A percentile compares a stretch with the other conserved stretches of the same genome.
Evolutionary conservation across 768 basidiomycete species (phyloP).

Genomic region (Astraeus odoratus): DNA sequence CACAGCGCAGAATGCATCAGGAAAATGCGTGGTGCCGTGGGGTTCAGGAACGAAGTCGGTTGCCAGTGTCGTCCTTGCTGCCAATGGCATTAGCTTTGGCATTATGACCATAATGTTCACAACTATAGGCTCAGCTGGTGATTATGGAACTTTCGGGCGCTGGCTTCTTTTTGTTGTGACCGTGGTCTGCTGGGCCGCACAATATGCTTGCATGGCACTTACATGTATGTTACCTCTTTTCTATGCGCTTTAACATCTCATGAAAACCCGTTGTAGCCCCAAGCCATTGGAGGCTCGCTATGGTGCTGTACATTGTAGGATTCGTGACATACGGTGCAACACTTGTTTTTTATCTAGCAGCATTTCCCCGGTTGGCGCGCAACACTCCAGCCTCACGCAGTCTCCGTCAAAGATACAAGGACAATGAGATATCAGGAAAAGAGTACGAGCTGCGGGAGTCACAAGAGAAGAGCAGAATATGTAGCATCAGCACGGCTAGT

Average conservation of each 20-base stretch:
- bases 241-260: neutral
- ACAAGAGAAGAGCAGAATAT: conserved; percentile 77
- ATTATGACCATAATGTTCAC: conserved; percentile 80
- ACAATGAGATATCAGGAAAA: conserved; percentile 50
- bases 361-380: conserved; percentile 75
- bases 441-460: conserved; percentile 72
- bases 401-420: conserved; percentile 49
- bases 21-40: conserved; percentile 77
- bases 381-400: conserved; percentile 61
- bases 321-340: conserved; percentile 78
- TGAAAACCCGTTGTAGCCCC: conserved; percentile 47
- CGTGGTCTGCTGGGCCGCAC: conserved; percentile 71
- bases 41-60: conserved; percentile 64
- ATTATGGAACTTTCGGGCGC: conserved; percentile 50
- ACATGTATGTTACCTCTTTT: conserved; percentile 41
- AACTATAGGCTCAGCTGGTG: conserved; percentile 48
- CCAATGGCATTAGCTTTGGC: conserved; percentile 72
- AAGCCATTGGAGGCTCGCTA: conserved; percentile 64
- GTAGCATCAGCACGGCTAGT: conserved; percentile 74
- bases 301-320: conserved; percentile 74
- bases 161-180: conserved; percentile 73
- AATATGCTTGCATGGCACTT: conserved; percentile 70
- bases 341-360: conserved; percentile 71
- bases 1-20: conserved; percentile 46
- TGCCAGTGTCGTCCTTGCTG: conserved; percentile 67